phyloP scores from a whole-genome alignment of 495 filamentous ascomycete genomes.

The Penicillium cinerascens region DNA sequence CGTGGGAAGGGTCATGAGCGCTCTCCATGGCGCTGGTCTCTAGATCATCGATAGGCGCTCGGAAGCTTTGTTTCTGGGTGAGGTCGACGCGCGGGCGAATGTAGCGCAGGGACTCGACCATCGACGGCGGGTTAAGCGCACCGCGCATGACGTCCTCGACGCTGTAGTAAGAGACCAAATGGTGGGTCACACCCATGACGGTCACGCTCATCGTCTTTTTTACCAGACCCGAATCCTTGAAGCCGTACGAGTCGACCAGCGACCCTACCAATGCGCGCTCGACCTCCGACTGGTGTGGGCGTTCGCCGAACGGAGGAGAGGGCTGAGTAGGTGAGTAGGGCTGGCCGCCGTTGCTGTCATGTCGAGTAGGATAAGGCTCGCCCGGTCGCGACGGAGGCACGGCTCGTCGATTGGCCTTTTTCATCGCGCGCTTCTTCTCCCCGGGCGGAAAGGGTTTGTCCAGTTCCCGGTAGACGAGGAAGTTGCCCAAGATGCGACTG shows the following conservation, averaged over 20 bases:
- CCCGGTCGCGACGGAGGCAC: slow-evolving; percentile 40
- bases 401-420: slow-evolving; percentile 54
- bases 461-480: slow-evolving; percentile 84
- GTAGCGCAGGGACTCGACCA: slow-evolving; percentile 52
- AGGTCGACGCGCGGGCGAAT: slow-evolving; percentile 57
- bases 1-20: slow-evolving; percentile 35
- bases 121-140: slow-evolving; percentile 56
- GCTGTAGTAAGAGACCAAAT: slow-evolving; percentile 86
- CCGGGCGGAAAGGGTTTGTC: slow-evolving; percentile 78
- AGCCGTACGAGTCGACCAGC: slow-evolving; percentile 79
- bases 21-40: slow-evolving; percentile 44
- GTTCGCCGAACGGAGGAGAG: slow-evolving; percentile 35
- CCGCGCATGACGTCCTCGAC: slow-evolving; percentile 67
- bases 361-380: slow-evolving; percentile 46
- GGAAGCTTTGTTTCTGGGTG: slow-evolving; percentile 65
- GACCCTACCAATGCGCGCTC: slow-evolving; percentile 76
- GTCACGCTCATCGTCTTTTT: slow-evolving; percentile 90
- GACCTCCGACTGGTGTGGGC: slow-evolving; percentile 46
- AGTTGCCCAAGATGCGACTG: slow-evolving; percentile 83
- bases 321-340: slow-evolving; percentile 44
- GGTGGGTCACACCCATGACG: slow-evolving; percentile 65
- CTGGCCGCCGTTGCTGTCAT: slow-evolving; percentile 42
- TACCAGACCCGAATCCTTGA: slow-evolving; percentile 77
- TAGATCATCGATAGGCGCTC: slow-evolving; percentile 61
- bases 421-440: slow-evolving; percentile 85